These are phyloP conservation scores for Stachybotrys chartarum DNA, from an alignment of 2,329 filamentous ascomycete species.

Conservation along the genomic window DNA sequence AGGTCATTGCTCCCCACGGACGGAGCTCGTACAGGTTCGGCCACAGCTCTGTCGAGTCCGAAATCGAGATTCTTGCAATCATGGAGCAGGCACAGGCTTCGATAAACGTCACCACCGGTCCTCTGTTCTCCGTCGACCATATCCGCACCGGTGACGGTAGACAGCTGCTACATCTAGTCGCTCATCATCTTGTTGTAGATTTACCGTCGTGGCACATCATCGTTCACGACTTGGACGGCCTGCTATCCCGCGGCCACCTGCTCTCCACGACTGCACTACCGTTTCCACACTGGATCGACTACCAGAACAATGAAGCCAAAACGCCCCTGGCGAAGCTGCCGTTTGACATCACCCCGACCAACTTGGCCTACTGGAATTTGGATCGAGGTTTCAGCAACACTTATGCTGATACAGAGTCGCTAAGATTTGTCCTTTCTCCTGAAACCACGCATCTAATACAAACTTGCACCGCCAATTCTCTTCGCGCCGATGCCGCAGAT, in stretches of 20 bases:
- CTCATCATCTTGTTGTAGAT: slow-evolving; percentile 46
- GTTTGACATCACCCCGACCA: slow-evolving; percentile 29
- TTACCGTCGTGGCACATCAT: slow-evolving; percentile 43
- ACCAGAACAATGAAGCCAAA: slow-evolving; percentile 31
- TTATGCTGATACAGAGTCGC: slow-evolving; percentile 34
- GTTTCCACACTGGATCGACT: slow-evolving; percentile 42
- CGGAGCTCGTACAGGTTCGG: slow-evolving; percentile 35
- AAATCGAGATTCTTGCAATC: slow-evolving; percentile 32
- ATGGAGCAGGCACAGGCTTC: slow-evolving; percentile 32
- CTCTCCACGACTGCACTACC: slow-evolving; percentile 36
- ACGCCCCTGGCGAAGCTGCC: slow-evolving; percentile 24
- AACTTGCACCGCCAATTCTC: slow-evolving; percentile 33
- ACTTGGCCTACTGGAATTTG: slow-evolving; percentile 42
- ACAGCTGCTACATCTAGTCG: slow-evolving; percentile 41
- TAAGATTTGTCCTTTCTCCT: slow-evolving; percentile 33
- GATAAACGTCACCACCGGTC: slow-evolving; percentile 42
- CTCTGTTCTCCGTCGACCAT: slow-evolving; percentile 42
- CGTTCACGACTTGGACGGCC: slow-evolving; percentile 40
- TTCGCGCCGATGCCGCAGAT: slow-evolving; percentile 45
- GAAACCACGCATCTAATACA: slow-evolving; percentile 36
- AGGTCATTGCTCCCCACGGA: slow-evolving; percentile 32
- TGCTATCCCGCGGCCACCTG: slow-evolving; percentile 36
- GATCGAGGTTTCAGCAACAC: slow-evolving; percentile 30
- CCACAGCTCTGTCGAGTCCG: slow-evolving; percentile 31
- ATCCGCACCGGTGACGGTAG: slow-evolving; percentile 36